Conservation (phyloP, 2,329 filamentous ascomycete species). For the Hypoxylon sp. region DNA sequence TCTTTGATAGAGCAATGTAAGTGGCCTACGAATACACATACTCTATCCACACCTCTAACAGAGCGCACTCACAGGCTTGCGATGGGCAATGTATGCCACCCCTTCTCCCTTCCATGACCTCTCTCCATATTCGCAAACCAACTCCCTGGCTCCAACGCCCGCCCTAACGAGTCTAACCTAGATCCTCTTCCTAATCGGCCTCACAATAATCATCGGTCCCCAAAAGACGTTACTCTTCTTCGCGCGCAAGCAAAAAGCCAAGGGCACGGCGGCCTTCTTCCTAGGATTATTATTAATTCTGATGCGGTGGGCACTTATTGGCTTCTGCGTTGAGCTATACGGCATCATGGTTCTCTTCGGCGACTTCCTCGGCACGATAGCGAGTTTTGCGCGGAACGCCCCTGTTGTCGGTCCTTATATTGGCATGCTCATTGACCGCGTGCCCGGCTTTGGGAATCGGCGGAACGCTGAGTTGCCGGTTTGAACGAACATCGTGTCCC, state of each 20-base stretch:
- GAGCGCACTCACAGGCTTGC: slow-evolving; percentile 75
- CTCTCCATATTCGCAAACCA: slow-evolving; percentile 9
- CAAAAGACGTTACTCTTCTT: slow-evolving; percentile 96
- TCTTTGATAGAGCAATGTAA: slow-evolving; percentile 97
- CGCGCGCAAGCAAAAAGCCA: slow-evolving; percentile 90
- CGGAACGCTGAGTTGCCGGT: slow-evolving; percentile 85
- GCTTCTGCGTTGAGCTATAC: slow-evolving; percentile 92
- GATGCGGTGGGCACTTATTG: slow-evolving; percentile 89
- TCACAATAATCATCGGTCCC: slow-evolving; percentile 94
- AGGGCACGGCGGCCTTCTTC: slow-evolving; percentile 91
- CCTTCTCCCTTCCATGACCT: slow-evolving; percentile 27
- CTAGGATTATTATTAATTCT: slow-evolving; percentile 87
- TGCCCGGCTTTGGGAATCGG: slow-evolving; percentile 70
- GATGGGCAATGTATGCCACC: slow-evolving; percentile 87
- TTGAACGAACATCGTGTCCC: slow-evolving; percentile 59
- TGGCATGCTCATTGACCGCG: slow-evolving; percentile 78
- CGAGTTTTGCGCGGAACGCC: slow-evolving; percentile 85
- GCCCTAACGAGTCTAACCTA: slow-evolving; percentile 55
- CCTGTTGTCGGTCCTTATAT: slow-evolving; percentile 92
- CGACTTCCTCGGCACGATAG: slow-evolving; percentile 94
- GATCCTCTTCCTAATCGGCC: slow-evolving; percentile 98
- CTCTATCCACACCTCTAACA: slow-evolving; percentile 35
- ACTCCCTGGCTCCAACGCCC: not conserved
- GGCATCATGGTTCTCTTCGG: slow-evolving; percentile 95
- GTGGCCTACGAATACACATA: slow-evolving; percentile 53